Base-by-base conservation (phyloP, 202 grass and related monocot genomes). In the Zoysia matrella region DNA sequence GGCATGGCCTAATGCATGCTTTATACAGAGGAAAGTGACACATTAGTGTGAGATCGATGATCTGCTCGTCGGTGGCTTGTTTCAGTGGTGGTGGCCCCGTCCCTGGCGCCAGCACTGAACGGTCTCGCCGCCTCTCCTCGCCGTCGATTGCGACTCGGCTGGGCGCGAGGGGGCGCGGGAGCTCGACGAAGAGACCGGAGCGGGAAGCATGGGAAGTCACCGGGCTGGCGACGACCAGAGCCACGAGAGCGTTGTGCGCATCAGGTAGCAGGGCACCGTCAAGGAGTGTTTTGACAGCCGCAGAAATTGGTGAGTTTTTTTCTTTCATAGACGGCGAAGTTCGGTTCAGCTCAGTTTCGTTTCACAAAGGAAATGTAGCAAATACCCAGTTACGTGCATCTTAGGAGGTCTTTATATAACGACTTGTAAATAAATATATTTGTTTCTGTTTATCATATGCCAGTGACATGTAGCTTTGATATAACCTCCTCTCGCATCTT, bases 261-360 rank as follows among this genome's bases (percentile, higher is more conserved):
- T 4, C 8, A 1, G 6, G 11, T 36, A 11, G 3, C 2, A 44
- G 60, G 83, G 57, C 30, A 36, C 30, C 52, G 40, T 6, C 42
- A 16, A 8, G 2, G 3, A 11, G 48, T 13, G 47, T 12, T 22
- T 9, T 15, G n/a, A 47, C n/a, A 3, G 15, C 22, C 11, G 16
- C 4, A 13, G 10, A 10, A 10, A 6, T 12, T 47, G 83, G 83
- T 85, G 58, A 79, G 75, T 72, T 9, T 39, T 45, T 5, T n/a
- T 58, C 30, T 36, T 36, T 36, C 30, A 36, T 36, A 36, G 30
- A 36, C 30, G 30, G 30, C 30, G 30, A 36, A 36, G 30, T 36
- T 58, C 6, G 55, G 60, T 62, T 60, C 56, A 18, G 9, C 43
- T 65, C 40, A 5, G 4, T 65, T 16, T 22, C 11, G 4, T 14